These are phyloP conservation scores for Xylaria sp. DNA, from an alignment of 2,329 filamentous ascomycete species.

Conservation along the genomic window DNA sequence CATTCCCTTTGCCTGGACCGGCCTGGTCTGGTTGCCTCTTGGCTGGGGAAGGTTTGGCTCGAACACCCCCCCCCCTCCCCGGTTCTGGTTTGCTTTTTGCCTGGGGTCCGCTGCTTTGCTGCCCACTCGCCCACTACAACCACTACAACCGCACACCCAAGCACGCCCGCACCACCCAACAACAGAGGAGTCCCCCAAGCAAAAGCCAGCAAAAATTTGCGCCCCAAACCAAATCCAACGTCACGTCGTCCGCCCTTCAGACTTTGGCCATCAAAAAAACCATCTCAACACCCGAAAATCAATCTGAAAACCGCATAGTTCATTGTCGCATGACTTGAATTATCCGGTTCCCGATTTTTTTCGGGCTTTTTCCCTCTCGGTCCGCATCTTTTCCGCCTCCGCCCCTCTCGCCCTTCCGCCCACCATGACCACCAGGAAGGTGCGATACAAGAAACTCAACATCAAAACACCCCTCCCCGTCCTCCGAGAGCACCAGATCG, in stretches of 20 bases:
- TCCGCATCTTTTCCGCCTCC: slow-evolving; percentile 51
- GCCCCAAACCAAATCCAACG: slow-evolving; percentile 67
- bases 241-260: slow-evolving; percentile 60
- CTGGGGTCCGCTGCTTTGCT: slow-evolving; percentile 14
- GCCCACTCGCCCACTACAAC: slow-evolving; percentile 26
- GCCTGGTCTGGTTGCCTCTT: slow-evolving; percentile 3
- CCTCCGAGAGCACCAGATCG: slow-evolving; percentile 90
- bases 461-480: slow-evolving; percentile 89
- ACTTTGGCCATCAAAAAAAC: slow-evolving; percentile 66
- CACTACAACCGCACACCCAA: slow-evolving; percentile 21
- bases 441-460: slow-evolving; percentile 90
- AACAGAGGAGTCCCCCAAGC: slow-evolving; percentile 34
- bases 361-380: slow-evolving; percentile 68
- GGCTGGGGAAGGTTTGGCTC: slow-evolving; percentile 30
- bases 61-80: neutral
- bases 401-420: slow-evolving; percentile 48
- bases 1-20: slow-evolving; percentile 19
- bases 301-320: slow-evolving; percentile 66
- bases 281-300: slow-evolving; percentile 61
- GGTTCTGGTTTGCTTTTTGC: slow-evolving; percentile 23
- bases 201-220: slow-evolving; percentile 62
- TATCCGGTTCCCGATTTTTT: slow-evolving; percentile 74
- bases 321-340: slow-evolving; percentile 65
- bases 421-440: slow-evolving; percentile 73
- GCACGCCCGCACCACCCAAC: slow-evolving; percentile 36